Evolutionary conservation across 805 yeast genomes (phyloP).

Genomic region (Ogataea methylovora): DNA sequence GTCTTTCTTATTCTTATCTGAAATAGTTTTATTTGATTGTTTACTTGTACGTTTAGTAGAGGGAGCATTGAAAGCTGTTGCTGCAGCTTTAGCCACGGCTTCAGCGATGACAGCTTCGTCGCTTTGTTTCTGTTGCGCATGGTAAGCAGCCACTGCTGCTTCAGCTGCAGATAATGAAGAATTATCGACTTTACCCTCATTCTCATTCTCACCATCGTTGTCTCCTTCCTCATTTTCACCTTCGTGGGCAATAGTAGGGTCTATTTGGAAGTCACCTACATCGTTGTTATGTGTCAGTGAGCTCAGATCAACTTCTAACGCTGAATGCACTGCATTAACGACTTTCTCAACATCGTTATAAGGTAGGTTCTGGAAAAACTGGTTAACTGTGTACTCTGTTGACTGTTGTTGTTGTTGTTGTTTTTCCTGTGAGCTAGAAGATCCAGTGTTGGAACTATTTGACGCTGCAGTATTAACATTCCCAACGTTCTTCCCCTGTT

Average conservation of each 20-base stretch:
- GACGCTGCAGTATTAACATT: too few species aligned
- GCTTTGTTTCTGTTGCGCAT: constrained; percentile 1
- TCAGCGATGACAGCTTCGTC: background rate
- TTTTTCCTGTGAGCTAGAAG: too few species aligned
- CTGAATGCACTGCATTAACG: constrained; percentile 2
- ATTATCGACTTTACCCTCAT: background rate
- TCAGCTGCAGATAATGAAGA: constrained; percentile 1
- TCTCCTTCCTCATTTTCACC: background rate
- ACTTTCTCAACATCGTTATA: constrained; percentile 3
- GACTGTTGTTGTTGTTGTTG: background rate
- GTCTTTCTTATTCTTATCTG: too few species aligned
- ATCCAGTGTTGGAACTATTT: too few species aligned
- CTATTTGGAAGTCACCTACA: background rate
- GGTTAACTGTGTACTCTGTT: constrained; percentile 2
- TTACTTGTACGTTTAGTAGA: too few species aligned
- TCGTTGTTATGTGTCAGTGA: too few species aligned
- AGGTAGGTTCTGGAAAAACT: constrained; percentile 2
- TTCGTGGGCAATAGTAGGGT: background rate
- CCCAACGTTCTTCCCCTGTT: too few species aligned
- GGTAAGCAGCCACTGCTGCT: constrained; percentile 3
- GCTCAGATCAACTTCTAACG: constrained; percentile 1
- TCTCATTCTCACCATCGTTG: background rate
- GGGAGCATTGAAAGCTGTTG: too few species aligned
- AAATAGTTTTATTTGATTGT: too few species aligned
- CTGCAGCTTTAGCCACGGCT: constrained; percentile 1